Evolutionary conservation across 73 alveolate species (phyloP), one percentile per base, ranked within the genome.

Genomic region (Blepharisma japonicum): DNA sequence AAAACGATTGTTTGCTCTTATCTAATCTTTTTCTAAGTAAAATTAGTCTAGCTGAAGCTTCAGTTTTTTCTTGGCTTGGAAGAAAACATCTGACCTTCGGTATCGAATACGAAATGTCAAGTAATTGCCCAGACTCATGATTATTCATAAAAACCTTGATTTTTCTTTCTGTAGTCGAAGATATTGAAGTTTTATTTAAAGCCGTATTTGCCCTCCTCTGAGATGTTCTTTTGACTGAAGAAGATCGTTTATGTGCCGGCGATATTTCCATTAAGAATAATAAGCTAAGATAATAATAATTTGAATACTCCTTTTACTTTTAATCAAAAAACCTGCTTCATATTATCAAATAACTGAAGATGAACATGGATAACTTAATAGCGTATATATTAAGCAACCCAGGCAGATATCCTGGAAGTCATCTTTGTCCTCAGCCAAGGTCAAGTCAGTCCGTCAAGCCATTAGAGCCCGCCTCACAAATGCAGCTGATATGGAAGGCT

Each of bases 401-500:
- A n/a, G 32, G 23, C 32, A 14, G 23, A 53, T 53, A n/a, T 4
- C 68, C 68, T 53, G 68, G 23, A 53, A 53, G 18, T 53, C 23
- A 14, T 20, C 23, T 53, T 53, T n/a, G 3, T 53, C 68, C 68
- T 53, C 68, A 53, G 18, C 68, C 68, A n/a, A 53, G 23, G 23
- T 53, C 23, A n/a, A 53, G 3, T 53, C 23, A 53, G 18, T 14
- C 18, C 23, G 23, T 14, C 68, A n/a, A 53, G 3, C 68, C 23
- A 53, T 20, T 14, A n/a, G 68, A 53, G 23, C 23, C 23, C 18
- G 18, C 18, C 32, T 53, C 18, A 14, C 56, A 84, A 87, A 81
- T 84, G 86, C 77, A 88, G 86, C 87, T 89, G 66, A 86, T 92
- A 79, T 89, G 94, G 93, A 82, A 90, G 50, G 92, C 96, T 32